Conservation (phyloP, 2,329 filamentous ascomycete species). For the Karstenula rhodostoma region DNA sequence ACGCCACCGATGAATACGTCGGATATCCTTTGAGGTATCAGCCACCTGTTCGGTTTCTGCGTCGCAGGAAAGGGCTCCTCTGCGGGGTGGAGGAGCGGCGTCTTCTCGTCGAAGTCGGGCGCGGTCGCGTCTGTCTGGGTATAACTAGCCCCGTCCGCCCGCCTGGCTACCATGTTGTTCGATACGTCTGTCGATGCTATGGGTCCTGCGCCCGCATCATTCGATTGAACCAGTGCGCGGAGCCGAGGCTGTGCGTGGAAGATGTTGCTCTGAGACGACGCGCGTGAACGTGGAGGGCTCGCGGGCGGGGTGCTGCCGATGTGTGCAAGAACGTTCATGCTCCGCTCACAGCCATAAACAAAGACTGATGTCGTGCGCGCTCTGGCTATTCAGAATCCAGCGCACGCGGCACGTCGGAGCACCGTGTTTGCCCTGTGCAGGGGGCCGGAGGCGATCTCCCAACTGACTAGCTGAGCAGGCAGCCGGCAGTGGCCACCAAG, state of each 20-base stretch:
- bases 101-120: conserved; percentile 68
- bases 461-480: conserved; percentile 9
- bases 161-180: conserved; percentile 41
- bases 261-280: conserved; percentile 61
- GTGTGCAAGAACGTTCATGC: conserved; percentile 94
- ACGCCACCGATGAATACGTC: conserved; percentile 77
- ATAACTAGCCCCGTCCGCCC: conserved; percentile 27
- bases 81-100: conserved; percentile 65
- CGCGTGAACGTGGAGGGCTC: conserved; percentile 61
- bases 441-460: conserved; percentile 11
- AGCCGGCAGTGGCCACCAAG: conserved; percentile 11
- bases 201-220: conserved; percentile 43
- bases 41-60: conserved; percentile 52
- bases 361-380: not conserved
- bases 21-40: conserved; percentile 73
- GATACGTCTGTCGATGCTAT: conserved; percentile 39
- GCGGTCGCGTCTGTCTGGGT: conserved; percentile 38
- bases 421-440: conserved; percentile 24
- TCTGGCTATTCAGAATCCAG: not conserved
- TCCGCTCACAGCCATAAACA: conserved; percentile 61
- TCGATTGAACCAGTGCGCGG: conserved; percentile 30
- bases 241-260: conserved; percentile 38
- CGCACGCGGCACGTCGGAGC: conserved; percentile 11
- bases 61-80: conserved; percentile 43
- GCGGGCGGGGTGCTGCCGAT: conserved; percentile 66